Conservation (phyloP, 345 rosid genomes). For the Bruguiera sexangula region DNA sequence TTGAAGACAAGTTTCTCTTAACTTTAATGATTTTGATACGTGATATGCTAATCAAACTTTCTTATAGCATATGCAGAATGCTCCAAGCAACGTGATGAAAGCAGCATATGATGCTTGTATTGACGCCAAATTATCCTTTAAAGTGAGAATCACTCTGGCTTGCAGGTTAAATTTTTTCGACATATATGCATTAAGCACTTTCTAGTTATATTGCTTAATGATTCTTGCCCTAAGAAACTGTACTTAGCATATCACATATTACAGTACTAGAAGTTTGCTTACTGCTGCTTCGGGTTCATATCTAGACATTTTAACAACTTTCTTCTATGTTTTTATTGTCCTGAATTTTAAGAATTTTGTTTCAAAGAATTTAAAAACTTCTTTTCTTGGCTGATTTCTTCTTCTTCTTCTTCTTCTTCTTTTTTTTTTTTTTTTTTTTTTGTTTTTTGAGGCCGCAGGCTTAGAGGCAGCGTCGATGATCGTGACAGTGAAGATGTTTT, state of each 20-base stretch:
- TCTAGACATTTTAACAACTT: not conserved
- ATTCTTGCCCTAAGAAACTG: conserved; percentile 5
- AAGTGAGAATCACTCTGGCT: conserved; percentile 38
- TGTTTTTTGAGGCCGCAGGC: no score
- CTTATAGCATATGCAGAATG: conserved; percentile 60
- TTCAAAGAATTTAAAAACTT: no score
- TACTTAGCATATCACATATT: conserved; percentile 23
- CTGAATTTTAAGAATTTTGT: not conserved
- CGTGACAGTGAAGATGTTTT: no score
- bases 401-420: no score
- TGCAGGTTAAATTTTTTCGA: conserved; percentile 58
- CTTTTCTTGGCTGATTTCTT: no score
- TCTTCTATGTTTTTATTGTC: not conserved
- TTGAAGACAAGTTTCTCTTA: conserved; percentile 63
- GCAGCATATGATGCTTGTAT: conserved; percentile 65
- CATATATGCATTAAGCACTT: no score
- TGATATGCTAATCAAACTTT: conserved; percentile 48
- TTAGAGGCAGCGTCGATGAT: no score
- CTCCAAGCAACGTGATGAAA: conserved; percentile 68
- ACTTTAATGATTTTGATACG: conserved; percentile 24
- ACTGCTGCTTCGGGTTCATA: conserved; percentile 79
- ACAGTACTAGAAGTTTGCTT: conserved; percentile 56
- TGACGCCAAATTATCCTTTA: conserved; percentile 57
- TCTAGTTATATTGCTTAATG: conserved; percentile 1
- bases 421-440: no score